Evolutionary conservation across 2,329 filamentous ascomycete species (phyloP).

Genomic region (Botrytis medusae): DNA sequence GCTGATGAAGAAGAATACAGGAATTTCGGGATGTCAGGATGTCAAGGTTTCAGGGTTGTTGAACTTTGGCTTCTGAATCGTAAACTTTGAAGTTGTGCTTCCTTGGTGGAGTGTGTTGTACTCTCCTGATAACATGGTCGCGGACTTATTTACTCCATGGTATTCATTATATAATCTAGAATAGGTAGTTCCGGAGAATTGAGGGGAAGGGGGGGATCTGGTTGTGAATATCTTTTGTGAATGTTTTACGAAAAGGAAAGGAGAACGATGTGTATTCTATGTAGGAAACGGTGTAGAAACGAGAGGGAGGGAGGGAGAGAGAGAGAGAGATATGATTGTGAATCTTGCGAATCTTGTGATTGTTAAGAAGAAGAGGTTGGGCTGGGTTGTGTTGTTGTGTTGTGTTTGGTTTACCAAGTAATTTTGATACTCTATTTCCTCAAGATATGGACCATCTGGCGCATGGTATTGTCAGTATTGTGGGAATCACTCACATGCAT

Average conservation of each 20-base stretch:
- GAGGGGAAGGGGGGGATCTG: too few species aligned
- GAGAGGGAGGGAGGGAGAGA: not conserved
- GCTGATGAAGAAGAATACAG: not conserved
- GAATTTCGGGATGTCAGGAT: not conserved
- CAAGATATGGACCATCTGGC: not conserved
- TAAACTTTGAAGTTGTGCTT: not conserved
- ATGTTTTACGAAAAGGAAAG: not conserved
- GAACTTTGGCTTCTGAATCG: not conserved
- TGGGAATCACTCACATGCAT: not conserved
- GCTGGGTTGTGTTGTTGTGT: too few species aligned
- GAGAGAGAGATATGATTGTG: not conserved
- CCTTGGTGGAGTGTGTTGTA: constrained; percentile 10
- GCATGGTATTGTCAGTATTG: not conserved
- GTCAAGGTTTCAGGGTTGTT: constrained; percentile 4
- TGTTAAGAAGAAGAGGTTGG: constrained; percentile 8
- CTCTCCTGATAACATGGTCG: not conserved
- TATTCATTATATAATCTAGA: not conserved
- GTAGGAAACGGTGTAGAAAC: not conserved
- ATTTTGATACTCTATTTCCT: not conserved
- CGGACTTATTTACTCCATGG: constrained; percentile 8
- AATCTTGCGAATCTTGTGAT: not conserved
- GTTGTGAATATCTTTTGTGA: not conserved
- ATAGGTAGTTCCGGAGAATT: not conserved
- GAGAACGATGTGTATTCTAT: not conserved
- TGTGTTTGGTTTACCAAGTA: not conserved